Evolutionary conservation across 179 eudicot species (phyloP), one percentile per base, ranked within the genome.

Genomic region (Sideroxylon spinosum): DNA sequence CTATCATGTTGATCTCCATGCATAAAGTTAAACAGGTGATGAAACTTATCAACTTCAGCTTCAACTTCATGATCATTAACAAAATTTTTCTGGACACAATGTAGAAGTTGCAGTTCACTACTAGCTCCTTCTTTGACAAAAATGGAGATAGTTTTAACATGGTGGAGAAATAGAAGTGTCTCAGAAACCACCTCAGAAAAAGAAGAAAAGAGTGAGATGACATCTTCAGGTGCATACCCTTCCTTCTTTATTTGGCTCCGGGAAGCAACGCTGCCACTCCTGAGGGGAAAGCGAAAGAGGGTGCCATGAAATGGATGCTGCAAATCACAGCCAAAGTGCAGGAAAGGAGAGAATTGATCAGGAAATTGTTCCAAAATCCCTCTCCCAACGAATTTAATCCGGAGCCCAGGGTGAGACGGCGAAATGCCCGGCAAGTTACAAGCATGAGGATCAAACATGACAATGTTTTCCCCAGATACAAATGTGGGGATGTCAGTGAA

Each of bases 361-460:
- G 99, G 99, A 86, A 97, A 97, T 78, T 97, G 98, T 78, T 94
- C 99, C 84, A 97, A 84, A 79, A 97, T 90, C 78, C 81, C 87
- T 85, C 90, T 92, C 53, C 98, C 98, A 16, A 71, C 90, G 83
- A 90, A 97, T 86, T 90, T 90, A 74, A 97, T 97, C 52, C 99
- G 91, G 79, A 97, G 87, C 44, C 99, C 99, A 79, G 98, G 99
- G 83, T 97, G 99, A 77, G 97, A 91, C 6, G 99, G 97, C 74
- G 99, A 97, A 61, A 97, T 91, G 62, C 99, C 99, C 68, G 99
- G 99, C 85, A 97, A 89, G 85, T 91, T 91, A 81, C 91, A 88
- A 32, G 99, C 98, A 89, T 97, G 99, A 71, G 99, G 99, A 85
- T 97, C 99, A 84, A 97, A 97, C 93, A 97, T 94, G 79, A 97